Base-by-base conservation (phyloP, 352 stramenopile genomes). In the Globisporangium mamillatum region DNA sequence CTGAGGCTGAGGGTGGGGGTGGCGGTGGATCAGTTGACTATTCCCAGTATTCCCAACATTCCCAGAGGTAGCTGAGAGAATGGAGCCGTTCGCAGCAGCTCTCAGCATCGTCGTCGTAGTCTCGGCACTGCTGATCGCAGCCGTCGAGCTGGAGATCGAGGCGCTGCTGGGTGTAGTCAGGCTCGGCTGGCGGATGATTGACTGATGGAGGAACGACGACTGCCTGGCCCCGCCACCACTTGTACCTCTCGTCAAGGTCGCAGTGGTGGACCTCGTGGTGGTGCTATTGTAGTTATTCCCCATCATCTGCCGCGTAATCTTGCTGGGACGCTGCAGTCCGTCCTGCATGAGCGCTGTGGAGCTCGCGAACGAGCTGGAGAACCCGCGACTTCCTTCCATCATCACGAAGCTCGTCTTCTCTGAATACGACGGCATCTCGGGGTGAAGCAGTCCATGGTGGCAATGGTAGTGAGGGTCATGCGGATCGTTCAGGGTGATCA, bases 301-400 rank as follows among this genome's bases (percentile, higher is more conserved):
- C 56, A 70, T 64, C 44, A 70, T 64, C 27, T 70, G 64, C 12
- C 57, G 56, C n/a, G 64, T 65, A 44, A 70, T 9, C 29, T 63
- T 59, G 46, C 64, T 70, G 55, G 64, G 48, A 8, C 58, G 64
- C 2, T 64, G 12, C 10, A 64, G 44, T 3, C 29, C 52, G 16
- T 64, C 55, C 25, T 53, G 64, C 18, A 34, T 18, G 1, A 65
- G 22, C 56, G 46, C 41, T 2, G 55, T 52, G 22, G 64, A 64
- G 18, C 36, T 57, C 27, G 64, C 56, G 44, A 56, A 25, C 34
- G 57, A 55, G n/a, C 52, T 27, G 8, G 22, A 34, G 62, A 18
- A 3, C 4, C 57, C 57, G n/a, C 57, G 34, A 20, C 24, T 24
- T 16, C 52, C 50, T 29, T 66, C 61, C 32, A 67, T 58, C 9